Evolutionary conservation across 345 rosid species (phyloP).

Genomic region (Lenwebbia sp.): DNA sequence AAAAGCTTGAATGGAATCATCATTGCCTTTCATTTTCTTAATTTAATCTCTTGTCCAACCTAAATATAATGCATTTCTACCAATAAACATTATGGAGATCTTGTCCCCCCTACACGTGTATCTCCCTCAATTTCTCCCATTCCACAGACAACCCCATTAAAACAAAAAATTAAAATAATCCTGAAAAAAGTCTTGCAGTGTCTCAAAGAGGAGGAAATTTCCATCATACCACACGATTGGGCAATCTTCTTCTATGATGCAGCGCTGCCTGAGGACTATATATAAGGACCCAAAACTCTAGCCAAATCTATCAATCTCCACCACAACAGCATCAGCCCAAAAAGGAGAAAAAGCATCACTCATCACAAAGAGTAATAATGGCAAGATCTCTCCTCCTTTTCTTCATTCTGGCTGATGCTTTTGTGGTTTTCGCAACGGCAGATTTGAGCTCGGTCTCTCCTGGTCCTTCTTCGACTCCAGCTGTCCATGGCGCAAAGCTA

Average conservation of each 20-base stretch:
- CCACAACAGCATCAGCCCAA: background rate
- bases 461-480: conserved; percentile 9
- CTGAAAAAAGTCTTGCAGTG: background rate
- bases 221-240: conserved; percentile 20
- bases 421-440: conserved; percentile 19
- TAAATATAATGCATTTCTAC: background rate
- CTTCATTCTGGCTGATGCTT: conserved; percentile 13
- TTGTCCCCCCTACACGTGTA: conserved; percentile 31
- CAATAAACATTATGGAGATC: conserved; percentile 26
- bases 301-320: background rate
- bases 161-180: background rate
- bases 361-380: conserved; percentile 12
- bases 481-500: background rate
- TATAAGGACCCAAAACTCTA: background rate
- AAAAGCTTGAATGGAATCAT: background rate
- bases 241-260: background rate
- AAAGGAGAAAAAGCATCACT: background rate
- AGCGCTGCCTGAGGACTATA: background rate
- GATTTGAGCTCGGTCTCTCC: conserved; percentile 5
- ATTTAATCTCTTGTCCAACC: background rate
- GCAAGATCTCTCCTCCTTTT: conserved; percentile 10
- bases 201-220: conserved; percentile 19
- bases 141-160: conserved; percentile 21
- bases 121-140: conserved; percentile 10
- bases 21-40: background rate